Evolutionary conservation across 2,329 filamentous ascomycete genomes (phyloP), one percentile per base, ranked within the genome.

Genomic region (Coleophoma cylindrospora): DNA sequence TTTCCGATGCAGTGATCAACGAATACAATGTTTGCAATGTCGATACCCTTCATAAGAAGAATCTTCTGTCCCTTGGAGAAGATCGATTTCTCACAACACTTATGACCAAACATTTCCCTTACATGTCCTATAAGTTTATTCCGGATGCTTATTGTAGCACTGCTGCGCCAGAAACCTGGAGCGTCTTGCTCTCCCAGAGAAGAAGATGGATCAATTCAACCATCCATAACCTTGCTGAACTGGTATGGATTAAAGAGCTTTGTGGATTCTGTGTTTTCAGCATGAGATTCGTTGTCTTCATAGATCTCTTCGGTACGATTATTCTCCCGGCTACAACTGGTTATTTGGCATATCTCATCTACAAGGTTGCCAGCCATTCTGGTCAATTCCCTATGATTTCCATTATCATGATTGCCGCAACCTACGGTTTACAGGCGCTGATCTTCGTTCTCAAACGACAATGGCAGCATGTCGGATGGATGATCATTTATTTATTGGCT

Each of bases 201-300:
- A 91, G 94, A 75, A 87, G 94, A 67, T 99, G 94, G 94, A 99
- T 99, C 70, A 99, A 99, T 73, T 97, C 94, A 1, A 99, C 94
- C 10, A 87, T 99, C 54, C 94, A 99, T 77, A 99, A 99, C 67
- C 70, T 99, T 65, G 87, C 86, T 22, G 94, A 99, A 68, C 75
- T 99, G 64, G 86, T 96, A 66, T 86, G 86, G 62, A 79, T 99
- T 43, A 87, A 91, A 68, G 91, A 99, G 64, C 86, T 99, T 69
- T 99, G 94, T 66, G 94, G 94, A 59, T 99, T 99, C 83, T 99
- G 94, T 74, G 96, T 89, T 72, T 97, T 97, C 76, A 91, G 88
- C 55, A 97, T 97, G 92, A 86, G 92, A 55, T 96, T 97, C 62
- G 82, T 97, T 56, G 94, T 97, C 57, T 88, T 97, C 61, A 84